These are phyloP conservation scores for Eragrostis tef DNA, from an alignment of 202 grass and related monocot species.

Conservation along the genomic window DNA sequence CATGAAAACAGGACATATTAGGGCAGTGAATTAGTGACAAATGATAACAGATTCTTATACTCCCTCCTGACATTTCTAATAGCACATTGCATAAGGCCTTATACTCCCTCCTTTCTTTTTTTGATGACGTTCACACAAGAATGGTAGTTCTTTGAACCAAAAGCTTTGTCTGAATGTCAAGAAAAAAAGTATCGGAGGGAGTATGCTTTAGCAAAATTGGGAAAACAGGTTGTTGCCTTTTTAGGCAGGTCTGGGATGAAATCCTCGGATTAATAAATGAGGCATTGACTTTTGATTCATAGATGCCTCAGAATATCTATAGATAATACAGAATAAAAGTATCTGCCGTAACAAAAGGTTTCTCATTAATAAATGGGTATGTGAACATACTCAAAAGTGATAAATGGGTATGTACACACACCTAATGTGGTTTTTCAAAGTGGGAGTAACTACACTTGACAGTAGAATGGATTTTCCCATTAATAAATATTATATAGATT, in stretches of 20 bases:
- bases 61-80: constrained; percentile 30
- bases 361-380: constrained; percentile 10
- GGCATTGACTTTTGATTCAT: constrained; percentile 20
- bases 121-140: too few relatives aligned
- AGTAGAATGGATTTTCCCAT: too few relatives aligned
- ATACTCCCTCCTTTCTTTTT: too few relatives aligned
- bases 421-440: too few relatives aligned
- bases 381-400: too few relatives aligned
- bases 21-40: constrained; percentile 19
- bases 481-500: not conserved
- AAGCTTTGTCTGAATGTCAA: too few relatives aligned
- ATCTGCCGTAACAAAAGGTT: not conserved
- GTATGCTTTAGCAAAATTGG: too few relatives aligned
- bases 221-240: not conserved
- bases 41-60: constrained; percentile 8
- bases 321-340: constrained; percentile 13
- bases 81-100: constrained; percentile 29
- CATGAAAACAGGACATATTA: constrained; percentile 43
- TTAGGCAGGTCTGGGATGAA: constrained; percentile 18
- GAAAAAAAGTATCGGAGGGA: too few relatives aligned
- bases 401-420: too few relatives aligned
- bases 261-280: constrained; percentile 3
- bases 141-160: too few relatives aligned
- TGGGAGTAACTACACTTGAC: too few relatives aligned
- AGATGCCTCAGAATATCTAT: not conserved